phyloP scores from a whole-genome alignment of 1,284 basidiomycete genomes.

The Singerocomus rubriflavus region DNA sequence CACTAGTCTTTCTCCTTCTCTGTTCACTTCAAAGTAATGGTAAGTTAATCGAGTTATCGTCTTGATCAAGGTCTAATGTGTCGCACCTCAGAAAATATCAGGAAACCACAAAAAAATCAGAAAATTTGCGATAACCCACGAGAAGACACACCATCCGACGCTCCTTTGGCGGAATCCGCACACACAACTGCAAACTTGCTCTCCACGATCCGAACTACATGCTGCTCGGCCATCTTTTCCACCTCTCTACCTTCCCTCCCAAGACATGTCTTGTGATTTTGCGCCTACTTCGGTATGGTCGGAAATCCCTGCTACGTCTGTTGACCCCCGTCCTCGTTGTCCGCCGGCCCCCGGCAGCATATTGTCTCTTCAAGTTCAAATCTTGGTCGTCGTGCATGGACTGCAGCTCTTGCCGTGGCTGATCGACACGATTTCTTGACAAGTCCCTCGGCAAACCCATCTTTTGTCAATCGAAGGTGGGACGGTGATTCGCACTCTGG shows the following conservation, averaged over 20 bases:
- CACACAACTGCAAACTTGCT: background rate
- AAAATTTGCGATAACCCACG: conserved; percentile 5
- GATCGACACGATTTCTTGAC: background rate
- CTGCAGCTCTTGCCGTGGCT: background rate
- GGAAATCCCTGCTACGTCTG: conserved; percentile 3
- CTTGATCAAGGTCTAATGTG: background rate
- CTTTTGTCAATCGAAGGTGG: background rate
- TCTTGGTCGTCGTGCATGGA: background rate
- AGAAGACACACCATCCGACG: background rate
- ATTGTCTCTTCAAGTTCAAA: background rate
- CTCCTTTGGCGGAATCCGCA: background rate
- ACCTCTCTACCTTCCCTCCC: background rate
- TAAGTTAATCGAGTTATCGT: background rate
- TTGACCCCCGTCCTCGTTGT: background rate
- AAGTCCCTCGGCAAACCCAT: background rate
- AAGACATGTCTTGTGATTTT: conserved; percentile 6
- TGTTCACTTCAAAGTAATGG: background rate
- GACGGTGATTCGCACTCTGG: background rate
- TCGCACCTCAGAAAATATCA: background rate
- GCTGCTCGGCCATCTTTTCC: background rate
- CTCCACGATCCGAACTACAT: background rate
- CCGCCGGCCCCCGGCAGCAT: background rate
- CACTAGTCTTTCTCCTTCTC: too few species aligned
- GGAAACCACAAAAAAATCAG: conserved; percentile 2
- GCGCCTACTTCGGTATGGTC: conserved; percentile 6